phyloP scores from a whole-genome alignment of 2,329 filamentous ascomycete genomes.

The Colletotrichum sp. region DNA sequence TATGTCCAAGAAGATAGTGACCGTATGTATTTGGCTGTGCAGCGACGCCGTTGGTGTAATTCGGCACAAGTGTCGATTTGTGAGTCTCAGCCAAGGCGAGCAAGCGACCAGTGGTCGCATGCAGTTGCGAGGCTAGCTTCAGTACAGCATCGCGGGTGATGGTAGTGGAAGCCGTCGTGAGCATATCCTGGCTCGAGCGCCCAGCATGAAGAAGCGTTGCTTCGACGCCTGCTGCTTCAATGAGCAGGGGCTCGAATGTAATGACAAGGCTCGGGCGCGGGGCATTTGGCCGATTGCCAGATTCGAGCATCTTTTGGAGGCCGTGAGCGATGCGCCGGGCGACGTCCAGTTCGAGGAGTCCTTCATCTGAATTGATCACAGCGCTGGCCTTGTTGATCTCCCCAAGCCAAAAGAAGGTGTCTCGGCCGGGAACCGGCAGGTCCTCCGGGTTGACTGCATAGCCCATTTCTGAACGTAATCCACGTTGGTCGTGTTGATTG shows the following conservation, averaged over 20 bases:
- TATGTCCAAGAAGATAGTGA: constrained; percentile 3
- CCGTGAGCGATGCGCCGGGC: background rate
- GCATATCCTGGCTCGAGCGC: constrained; percentile 17
- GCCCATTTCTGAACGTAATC: background rate
- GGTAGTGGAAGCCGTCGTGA: background rate
- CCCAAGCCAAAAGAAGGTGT: constrained; percentile 13
- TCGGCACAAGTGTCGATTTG: background rate
- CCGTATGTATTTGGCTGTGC: constrained; percentile 16
- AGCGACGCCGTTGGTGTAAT: constrained; percentile 14
- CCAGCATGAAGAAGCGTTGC: constrained; percentile 16
- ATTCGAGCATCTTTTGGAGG: background rate
- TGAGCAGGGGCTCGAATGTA: constrained; percentile 13
- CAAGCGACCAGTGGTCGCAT: background rate
- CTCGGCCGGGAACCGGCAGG: constrained; percentile 7
- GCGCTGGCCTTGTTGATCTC: constrained; percentile 17
- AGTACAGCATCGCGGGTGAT: constrained; percentile 8
- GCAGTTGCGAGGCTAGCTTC: constrained; percentile 1
- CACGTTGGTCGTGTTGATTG: background rate
- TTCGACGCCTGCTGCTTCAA: constrained; percentile 3
- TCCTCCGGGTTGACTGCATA: background rate
- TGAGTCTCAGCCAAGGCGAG: background rate
- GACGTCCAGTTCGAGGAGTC: background rate
- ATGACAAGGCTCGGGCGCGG: constrained; percentile 11
- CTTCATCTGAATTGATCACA: constrained; percentile 13
- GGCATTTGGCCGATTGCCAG: background rate